Evolutionary conservation across 2,329 filamentous ascomycete genomes (phyloP).

Genomic region (Sporothrix sp.): DNA sequence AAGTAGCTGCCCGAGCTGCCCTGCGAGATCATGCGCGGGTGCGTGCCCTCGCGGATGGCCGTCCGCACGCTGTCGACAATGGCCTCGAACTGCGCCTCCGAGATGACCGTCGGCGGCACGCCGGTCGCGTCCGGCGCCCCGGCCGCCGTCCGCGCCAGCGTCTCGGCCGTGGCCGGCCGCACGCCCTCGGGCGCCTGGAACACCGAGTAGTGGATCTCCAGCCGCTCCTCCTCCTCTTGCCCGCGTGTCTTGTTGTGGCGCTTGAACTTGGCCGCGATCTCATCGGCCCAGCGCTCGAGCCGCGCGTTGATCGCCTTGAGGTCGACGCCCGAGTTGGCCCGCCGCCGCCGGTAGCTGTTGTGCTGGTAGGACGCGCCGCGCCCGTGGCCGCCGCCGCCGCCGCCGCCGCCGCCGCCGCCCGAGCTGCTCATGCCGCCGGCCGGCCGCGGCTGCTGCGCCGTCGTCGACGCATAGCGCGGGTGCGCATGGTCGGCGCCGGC

Average conservation of each 20-base stretch:
- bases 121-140: conserved; percentile 30
- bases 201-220: conserved; percentile 96
- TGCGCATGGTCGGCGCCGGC: conserved; percentile 31
- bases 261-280: conserved; percentile 96
- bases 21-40: conserved; percentile 93
- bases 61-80: conserved; percentile 82
- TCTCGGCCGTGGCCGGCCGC: conserved; percentile 66
- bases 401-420: neutral
- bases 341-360: conserved; percentile 20
- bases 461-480: conserved; percentile 54
- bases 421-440: conserved; percentile 29
- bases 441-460: conserved; percentile 24
- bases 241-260: conserved; percentile 57
- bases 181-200: conserved; percentile 89
- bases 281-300: conserved; percentile 91
- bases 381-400: neutral
- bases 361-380: neutral
- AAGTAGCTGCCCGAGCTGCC: conserved; percentile 98
- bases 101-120: conserved; percentile 31
- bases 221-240: conserved; percentile 64
- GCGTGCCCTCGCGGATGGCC: conserved; percentile 82
- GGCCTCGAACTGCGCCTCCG: conserved; percentile 66
- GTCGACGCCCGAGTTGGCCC: conserved; percentile 81
- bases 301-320: conserved; percentile 97
- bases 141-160: conserved; percentile 42